Evolutionary conservation across 257 asterid species (phyloP), one percentile per base, ranked within the genome.

Genomic region (Solanum dulcamara): DNA sequence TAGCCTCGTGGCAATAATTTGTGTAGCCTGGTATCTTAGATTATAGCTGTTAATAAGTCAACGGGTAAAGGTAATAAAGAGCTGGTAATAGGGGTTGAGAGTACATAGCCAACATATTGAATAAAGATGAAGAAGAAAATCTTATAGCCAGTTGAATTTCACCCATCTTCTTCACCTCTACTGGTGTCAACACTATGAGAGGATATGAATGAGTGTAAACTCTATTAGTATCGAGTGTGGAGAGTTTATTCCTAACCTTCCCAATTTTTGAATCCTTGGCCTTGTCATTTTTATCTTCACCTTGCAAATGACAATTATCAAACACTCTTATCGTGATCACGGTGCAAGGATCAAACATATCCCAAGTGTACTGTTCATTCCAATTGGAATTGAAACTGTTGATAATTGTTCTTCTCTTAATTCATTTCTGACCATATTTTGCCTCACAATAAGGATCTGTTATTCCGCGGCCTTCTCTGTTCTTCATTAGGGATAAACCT

Each of bases 341-440:
- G 4, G 98, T 96, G 59, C 98, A 94, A 0, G 99, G 98, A 86
- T 96, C 99, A 57, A 87, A 93, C 28, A 96, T 95, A 75, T 96
- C 99, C 98, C 98, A 96, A 0, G 97, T 96, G 89, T 96, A 96
- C 37, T 96, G 99, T 80, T 96, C 97, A 74, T 96, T 96, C 99
- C 99, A 96, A 67, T 89, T 90, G 3, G 99, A 97, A 83, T 87
- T 90, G 80, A 93, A 89, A 80, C 88, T 92, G 91, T 87, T 89
- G 57, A 91, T 83, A 10, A 96, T 83, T 11, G 98, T 96, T 80
- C 98, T 88, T 10, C 98, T 96, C 82, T 98, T 87, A 81, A 94
- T 94, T 98, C 99, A 96, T 72, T 96, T 96, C 88, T 89, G 99
- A 42, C 99, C 99, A 67, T 95, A 96, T 88, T 96, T 96, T 3